Base-by-base conservation (phyloP, 805 yeast genomes). In the Starmerella stellata region DNA sequence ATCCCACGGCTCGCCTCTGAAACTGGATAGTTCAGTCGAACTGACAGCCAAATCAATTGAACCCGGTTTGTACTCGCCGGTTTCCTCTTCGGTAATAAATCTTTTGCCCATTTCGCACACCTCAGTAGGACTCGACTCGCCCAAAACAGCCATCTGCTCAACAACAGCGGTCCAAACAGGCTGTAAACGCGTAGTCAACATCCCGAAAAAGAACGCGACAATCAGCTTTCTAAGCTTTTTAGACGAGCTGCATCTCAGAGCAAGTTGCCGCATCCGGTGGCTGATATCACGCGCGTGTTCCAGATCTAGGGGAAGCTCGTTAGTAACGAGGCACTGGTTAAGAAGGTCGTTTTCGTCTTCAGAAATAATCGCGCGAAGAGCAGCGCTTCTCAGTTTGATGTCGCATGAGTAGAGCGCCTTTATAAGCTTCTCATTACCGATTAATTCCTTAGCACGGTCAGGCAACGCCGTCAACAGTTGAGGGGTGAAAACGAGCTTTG, bases 81-180 rank as follows among this genome's bases (percentile, higher is more conserved):
- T 29, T 13, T 7, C 14, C 14, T 29, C 32, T 7, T n/a, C 19
- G 8, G 7, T 13, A 29, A 29, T 15, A 29, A 29, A 29, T 29
- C 32, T n/a, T 7, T 57, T 55, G 0, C 73, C 58, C 16, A 70
- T 50, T 0, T 62, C 52, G 92, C 94, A 82, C 0, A 78, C 60
- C 11, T 61, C 36, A 0, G 55, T 57, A 15, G 47, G 35, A 20
- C 34, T 32, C 44, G 63, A 64, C 15, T 53, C 59, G 13, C 63
- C 56, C 8, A 76, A 55, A 3, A 56, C 51, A 1, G 74, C 70
- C 4, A 80, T 51, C 3, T 69, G 66, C 43, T 76, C 87, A 38
- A 65, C 59, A 2, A 78, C 78, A 4, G 78, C 82, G 16, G 70
- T 68, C 93, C 94, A 83, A 13, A 78, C 66, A 1, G 96, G 96